A percentile compares a stretch with the other conserved stretches of the same genome.
phyloP scores from a whole-genome alignment of 2,329 filamentous ascomycete genomes.

The Aspergillaceae sp. region DNA sequence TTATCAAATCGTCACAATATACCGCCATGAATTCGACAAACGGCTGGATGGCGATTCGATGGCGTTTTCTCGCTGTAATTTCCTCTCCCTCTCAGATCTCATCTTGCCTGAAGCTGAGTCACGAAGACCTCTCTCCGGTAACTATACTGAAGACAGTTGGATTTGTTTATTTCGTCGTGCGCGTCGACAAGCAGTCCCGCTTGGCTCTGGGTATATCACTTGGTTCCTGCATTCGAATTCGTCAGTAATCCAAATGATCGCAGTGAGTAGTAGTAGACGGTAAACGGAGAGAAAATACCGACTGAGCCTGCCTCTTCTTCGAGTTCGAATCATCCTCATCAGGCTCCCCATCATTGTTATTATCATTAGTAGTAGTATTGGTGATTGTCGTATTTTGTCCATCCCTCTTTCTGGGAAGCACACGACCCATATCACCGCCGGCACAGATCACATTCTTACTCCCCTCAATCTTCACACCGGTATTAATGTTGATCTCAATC shows the following conservation, averaged over 20 bases:
- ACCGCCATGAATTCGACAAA: too few species aligned
- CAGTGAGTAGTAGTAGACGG: too few species aligned
- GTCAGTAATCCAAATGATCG: too few species aligned
- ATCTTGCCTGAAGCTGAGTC: too few species aligned
- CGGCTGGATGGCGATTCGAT: too few species aligned
- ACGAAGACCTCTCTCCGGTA: too few species aligned
- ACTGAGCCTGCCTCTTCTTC: slow-evolving; percentile 13
- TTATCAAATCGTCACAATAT: too few species aligned
- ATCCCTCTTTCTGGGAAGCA: neutral
- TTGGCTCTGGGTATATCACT: slow-evolving; percentile 5
- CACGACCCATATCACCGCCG: slow-evolving; percentile 3
- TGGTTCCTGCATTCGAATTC: slow-evolving; percentile 4
- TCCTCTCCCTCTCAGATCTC: too few species aligned
- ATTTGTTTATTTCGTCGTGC: neutral
- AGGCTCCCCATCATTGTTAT: neutral
- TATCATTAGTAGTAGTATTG: neutral
- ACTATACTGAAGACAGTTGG: neutral
- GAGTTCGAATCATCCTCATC: neutral
- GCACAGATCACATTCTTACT: slow-evolving; percentile 17
- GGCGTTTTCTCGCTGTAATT: too few species aligned
- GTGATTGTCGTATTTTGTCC: neutral
- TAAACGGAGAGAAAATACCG: slow-evolving; percentile 9
- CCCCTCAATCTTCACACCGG: slow-evolving; percentile 23
- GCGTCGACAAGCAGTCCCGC: neutral
- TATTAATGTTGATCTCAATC: slow-evolving; percentile 19